phyloP scores from a whole-genome alignment of 2,329 filamentous ascomycete genomes.

The Clonostachys solani region DNA sequence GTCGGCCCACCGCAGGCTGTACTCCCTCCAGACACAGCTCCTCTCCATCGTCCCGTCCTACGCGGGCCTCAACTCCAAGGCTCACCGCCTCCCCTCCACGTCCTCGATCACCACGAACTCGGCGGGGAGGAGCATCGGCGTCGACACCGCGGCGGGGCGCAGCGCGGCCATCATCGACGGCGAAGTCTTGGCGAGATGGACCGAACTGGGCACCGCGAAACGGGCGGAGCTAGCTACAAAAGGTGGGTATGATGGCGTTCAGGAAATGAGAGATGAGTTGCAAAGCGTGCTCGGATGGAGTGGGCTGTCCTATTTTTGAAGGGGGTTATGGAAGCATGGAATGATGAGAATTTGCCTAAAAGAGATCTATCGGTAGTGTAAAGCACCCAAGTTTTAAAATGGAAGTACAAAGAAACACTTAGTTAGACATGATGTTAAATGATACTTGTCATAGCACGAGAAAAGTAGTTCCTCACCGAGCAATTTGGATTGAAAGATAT shows the following conservation, averaged over 20 bases:
- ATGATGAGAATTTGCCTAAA: too few species aligned
- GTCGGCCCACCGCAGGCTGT: constrained; percentile 76
- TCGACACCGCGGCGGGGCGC: constrained; percentile 55
- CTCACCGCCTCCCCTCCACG: constrained; percentile 53
- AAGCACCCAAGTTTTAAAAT: too few species aligned
- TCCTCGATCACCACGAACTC: constrained; percentile 35
- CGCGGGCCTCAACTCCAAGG: constrained; percentile 79
- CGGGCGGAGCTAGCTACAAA: constrained; percentile 69
- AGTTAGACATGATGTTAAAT: neutral
- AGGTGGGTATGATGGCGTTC: constrained; percentile 62
- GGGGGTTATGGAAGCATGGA: neutral
- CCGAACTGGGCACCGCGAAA: constrained; percentile 68
- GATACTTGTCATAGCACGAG: neutral
- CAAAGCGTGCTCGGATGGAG: constrained; percentile 58
- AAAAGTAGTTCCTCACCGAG: too few species aligned
- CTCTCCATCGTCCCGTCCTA: constrained; percentile 70
- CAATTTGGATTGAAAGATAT: too few species aligned
- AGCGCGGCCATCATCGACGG: constrained; percentile 77
- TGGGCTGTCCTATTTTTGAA: constrained; percentile 55
- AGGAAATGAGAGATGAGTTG: constrained; percentile 66
- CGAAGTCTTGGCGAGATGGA: constrained; percentile 68
- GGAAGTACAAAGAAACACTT: constrained; percentile 3
- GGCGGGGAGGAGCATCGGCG: constrained; percentile 37
- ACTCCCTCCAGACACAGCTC: constrained; percentile 76
- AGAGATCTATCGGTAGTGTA: too few species aligned